Conservation (phyloP, 768 basidiomycete species). For the Tylopilus balloui region DNA sequence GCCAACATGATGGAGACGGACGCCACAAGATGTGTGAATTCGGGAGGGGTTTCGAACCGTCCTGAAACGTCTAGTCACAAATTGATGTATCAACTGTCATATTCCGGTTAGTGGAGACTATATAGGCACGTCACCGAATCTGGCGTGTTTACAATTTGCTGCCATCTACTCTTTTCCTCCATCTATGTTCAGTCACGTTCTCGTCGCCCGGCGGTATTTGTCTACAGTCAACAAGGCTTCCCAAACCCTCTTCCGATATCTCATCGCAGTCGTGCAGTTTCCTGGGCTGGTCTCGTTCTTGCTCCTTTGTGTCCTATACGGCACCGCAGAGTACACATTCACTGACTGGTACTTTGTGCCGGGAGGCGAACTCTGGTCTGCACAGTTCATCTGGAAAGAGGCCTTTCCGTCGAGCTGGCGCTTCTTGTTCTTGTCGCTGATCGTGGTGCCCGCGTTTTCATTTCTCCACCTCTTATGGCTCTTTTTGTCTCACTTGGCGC, state of each 20-base stretch:
- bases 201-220: neutral
- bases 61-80: no score
- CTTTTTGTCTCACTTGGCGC: neutral
- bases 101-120: no score
- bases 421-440: constrained; percentile 11
- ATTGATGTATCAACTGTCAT: no score
- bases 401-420: constrained; percentile 22
- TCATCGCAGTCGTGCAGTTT: neutral
- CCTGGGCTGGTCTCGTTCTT: neutral
- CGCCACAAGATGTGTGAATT: no score
- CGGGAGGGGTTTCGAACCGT: no score
- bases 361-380: neutral
- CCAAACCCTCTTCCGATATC: neutral
- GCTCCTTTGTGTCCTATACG: constrained; percentile 6
- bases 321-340: constrained; percentile 8
- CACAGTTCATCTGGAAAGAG: constrained; percentile 10
- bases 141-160: neutral
- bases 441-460: constrained; percentile 10
- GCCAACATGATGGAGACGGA: no score
- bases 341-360: constrained; percentile 5
- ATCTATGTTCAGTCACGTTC: constrained; percentile 3
- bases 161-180: neutral
- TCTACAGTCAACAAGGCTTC: neutral
- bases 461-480: constrained; percentile 9
- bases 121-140: no score